Evolutionary conservation across 2,329 filamentous ascomycete species (phyloP).

Genomic region (Periconia macrospinosa): DNA sequence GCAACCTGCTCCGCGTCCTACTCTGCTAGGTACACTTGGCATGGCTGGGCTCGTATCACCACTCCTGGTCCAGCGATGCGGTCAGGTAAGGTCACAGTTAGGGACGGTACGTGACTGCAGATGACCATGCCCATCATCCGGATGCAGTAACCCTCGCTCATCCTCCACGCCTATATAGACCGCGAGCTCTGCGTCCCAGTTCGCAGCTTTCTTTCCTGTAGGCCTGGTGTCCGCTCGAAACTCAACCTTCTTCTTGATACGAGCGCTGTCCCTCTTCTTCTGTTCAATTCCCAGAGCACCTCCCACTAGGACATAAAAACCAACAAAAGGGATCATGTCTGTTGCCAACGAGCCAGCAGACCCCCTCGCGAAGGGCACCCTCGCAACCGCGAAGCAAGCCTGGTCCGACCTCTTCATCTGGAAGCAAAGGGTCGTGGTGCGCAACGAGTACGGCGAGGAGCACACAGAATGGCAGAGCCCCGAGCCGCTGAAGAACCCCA

Average conservation of each 20-base stretch:
- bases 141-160: conserved; percentile 7
- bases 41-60: conserved; percentile 32
- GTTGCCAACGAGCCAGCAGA: conserved; percentile 59
- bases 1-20: conserved; percentile 20
- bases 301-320: not conserved
- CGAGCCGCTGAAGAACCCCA: conserved; percentile 68
- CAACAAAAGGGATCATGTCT: conserved; percentile 22
- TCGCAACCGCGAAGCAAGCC: conserved; percentile 67
- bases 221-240: conserved; percentile 7
- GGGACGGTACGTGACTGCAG: conserved; percentile 1
- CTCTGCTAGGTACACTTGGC: conserved; percentile 31
- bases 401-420: conserved; percentile 69
- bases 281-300: not conserved
- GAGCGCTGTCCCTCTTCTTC: conserved; percentile 9
- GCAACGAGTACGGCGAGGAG: conserved; percentile 66
- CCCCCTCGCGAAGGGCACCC: conserved; percentile 65
- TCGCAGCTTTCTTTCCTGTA: not conserved
- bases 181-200: conserved; percentile 11
- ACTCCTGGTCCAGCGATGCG: conserved; percentile 12
- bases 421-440: conserved; percentile 72
- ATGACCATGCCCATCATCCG: conserved; percentile 12
- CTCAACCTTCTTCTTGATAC: not conserved
- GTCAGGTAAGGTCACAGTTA: conserved; percentile 9
- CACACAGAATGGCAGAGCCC: conserved; percentile 69
- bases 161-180: conserved; percentile 2